phyloP scores from a whole-genome alignment of 257 asterid genomes.

The Ilex asprella region DNA sequence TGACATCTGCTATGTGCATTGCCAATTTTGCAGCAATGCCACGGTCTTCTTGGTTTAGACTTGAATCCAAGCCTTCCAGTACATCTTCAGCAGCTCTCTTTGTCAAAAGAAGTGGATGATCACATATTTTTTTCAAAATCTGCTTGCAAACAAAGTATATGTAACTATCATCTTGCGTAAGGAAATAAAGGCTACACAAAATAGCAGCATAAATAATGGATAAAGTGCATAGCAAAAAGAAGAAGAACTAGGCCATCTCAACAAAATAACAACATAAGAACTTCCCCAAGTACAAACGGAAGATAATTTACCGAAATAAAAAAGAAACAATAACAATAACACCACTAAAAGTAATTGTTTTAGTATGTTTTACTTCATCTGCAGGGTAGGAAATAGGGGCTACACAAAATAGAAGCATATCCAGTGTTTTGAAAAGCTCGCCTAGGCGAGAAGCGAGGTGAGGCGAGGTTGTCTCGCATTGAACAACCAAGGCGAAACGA shows the following conservation, averaged over 20 bases:
- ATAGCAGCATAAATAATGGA: slow-evolving; percentile 9
- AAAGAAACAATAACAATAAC: slow-evolving; percentile 4
- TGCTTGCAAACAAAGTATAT: slow-evolving; percentile 21
- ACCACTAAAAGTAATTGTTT: not conserved
- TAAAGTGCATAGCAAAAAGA: slow-evolving; percentile 5
- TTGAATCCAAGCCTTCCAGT: slow-evolving; percentile 89
- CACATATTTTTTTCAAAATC: slow-evolving; percentile 94
- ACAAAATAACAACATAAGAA: not conserved
- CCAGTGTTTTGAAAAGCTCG: too few species aligned
- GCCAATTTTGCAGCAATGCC: slow-evolving; percentile 82
- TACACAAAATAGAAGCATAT: slow-evolving; percentile 5
- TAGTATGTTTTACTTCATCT: too few species aligned
- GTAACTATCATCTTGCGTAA: not conserved
- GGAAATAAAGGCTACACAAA: not conserved
- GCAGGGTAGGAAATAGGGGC: too few species aligned
- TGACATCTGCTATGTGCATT: slow-evolving; percentile 82
- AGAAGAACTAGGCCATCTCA: not conserved
- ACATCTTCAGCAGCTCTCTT: slow-evolving; percentile 98
- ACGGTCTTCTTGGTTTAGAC: slow-evolving; percentile 54
- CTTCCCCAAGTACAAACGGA: not conserved
- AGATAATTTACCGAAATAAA: not conserved
- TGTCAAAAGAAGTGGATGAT: slow-evolving; percentile 86
- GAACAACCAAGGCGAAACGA: too few species aligned
- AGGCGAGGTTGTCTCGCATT: too few species aligned
- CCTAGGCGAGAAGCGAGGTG: too few species aligned